Base-by-base conservation (phyloP, 2,329 filamentous ascomycete genomes). In the Fusarium brevicatenulatum region DNA sequence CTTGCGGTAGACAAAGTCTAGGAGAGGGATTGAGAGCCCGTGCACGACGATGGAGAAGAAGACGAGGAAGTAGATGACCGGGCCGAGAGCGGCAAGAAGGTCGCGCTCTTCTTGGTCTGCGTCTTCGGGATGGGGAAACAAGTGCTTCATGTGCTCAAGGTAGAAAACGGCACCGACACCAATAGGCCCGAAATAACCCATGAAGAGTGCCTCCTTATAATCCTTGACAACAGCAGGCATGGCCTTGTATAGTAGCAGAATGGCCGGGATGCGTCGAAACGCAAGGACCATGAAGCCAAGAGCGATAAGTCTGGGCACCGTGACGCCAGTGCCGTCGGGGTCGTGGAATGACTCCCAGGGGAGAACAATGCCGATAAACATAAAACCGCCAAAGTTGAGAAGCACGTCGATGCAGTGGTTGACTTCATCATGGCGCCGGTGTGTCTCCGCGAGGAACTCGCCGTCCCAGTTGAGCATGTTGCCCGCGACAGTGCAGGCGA, bases 161-260 rank as follows among this genome's bases (percentile, higher is more conserved):
- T 95, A 95, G 80, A 94, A 95, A 30, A 94, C 87, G 1, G 93
- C 92, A 25, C 91, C 91, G 13, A 93, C 92, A 4, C 93, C 93
- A 52, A 95, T 94, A 0, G 93, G 93, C 0, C 92, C 93, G 74
- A 95, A 95, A 66, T 90, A 90, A 0, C 89, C 89, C 87, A 90
- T 88, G 65, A 91, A 90, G 0, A 91, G 74, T 1, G 88, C 89
- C 66, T 91, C 88, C 71, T 86, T 87, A 83, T 85, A 89, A 73
- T 84, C 80, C n/a, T 83, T 83, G 63, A 86, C 84, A 0, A 86
- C 83, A 4, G 80, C 80, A 0, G 88, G 87, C 86, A 90, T 88
- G 11, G 88, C 80, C 71, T 86, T 88, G 78, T 90, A 90, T 2
- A 83, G 81, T 15, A 86, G 56, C 54, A 90, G 77, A 15, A 90